Evolutionary conservation across 108 stramenopile species (phyloP).

Genomic region (Cyclostephanos tholiformis): DNA sequence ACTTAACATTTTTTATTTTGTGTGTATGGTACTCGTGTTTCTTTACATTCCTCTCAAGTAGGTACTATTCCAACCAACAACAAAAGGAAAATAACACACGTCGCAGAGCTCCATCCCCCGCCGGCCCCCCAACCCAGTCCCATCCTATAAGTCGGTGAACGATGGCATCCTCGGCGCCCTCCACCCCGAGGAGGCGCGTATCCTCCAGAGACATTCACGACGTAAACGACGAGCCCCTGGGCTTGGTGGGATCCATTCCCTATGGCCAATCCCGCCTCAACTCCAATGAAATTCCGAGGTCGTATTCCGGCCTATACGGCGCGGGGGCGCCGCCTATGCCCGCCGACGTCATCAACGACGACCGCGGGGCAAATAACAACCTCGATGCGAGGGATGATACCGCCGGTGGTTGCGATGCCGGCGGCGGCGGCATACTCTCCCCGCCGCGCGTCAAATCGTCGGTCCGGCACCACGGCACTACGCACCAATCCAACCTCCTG

Average conservation of each 20-base stretch:
- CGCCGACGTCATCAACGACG: background rate
- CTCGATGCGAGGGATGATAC: background rate
- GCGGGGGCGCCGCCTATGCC: conserved; percentile 40
- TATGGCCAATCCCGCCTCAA: conserved; percentile 59
- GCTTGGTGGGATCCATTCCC: background rate
- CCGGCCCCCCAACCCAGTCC: too few species aligned
- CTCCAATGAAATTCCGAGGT: conserved; percentile 78
- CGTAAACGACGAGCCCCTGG: conserved; percentile 10
- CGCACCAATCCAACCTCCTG: conserved; percentile 52
- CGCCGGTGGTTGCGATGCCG: background rate
- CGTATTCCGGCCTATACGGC: conserved; percentile 79
- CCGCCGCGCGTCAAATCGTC: background rate
- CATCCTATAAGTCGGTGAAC: too few species aligned
- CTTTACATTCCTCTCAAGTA: too few species aligned
- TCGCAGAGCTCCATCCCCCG: too few species aligned
- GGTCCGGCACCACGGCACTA: conserved; percentile 11
- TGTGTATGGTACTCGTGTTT: too few species aligned
- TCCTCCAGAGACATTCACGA: conserved; percentile 29
- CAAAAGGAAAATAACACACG: too few species aligned
- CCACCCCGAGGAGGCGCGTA: conserved; percentile 39
- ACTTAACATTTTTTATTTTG: too few species aligned
- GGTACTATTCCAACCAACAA: too few species aligned
- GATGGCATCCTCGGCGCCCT: conserved; percentile 46
- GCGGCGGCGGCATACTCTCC: background rate
- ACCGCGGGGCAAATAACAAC: background rate